These are phyloP conservation scores for Ophiocordyceps polyrhachis-furcata DNA, from an alignment of 2,329 filamentous ascomycete species.

Conservation along the genomic window DNA sequence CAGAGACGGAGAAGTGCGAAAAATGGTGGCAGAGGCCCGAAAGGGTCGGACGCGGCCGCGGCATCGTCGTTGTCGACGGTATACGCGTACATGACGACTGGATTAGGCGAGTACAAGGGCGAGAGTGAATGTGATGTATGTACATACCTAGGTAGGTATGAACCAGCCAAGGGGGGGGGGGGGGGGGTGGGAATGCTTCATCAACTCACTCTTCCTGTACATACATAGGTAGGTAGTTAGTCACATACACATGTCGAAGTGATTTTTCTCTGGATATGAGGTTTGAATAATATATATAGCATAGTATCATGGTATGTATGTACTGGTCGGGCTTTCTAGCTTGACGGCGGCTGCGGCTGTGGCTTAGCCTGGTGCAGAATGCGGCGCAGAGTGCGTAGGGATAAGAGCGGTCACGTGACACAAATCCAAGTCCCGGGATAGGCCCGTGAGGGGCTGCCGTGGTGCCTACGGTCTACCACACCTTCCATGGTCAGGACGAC, in stretches of 20 bases:
- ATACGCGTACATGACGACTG: slow-evolving; percentile 73
- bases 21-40: slow-evolving; percentile 68
- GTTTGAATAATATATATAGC: too few species aligned
- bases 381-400: not conserved
- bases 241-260: too few species aligned
- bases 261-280: too few species aligned
- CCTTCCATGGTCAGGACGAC: not conserved
- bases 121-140: slow-evolving; percentile 9
- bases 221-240: too few species aligned
- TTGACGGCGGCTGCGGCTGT: not conserved
- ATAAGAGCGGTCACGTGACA: not conserved
- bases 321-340: too few species aligned
- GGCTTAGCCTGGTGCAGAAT: not conserved
- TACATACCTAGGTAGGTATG: too few species aligned
- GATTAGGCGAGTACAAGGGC: slow-evolving; percentile 55
- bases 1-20: slow-evolving; percentile 38
- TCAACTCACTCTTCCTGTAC: not conserved
- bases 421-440: not conserved
- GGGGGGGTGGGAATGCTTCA: too few species aligned
- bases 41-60: slow-evolving; percentile 69
- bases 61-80: slow-evolving; percentile 75
- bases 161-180: not conserved
- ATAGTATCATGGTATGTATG: too few species aligned
- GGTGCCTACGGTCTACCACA: too few species aligned
- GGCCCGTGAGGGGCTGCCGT: not conserved